Conservation (phyloP, 768 basidiomycete genomes). For the Boletus barrowsii region DNA sequence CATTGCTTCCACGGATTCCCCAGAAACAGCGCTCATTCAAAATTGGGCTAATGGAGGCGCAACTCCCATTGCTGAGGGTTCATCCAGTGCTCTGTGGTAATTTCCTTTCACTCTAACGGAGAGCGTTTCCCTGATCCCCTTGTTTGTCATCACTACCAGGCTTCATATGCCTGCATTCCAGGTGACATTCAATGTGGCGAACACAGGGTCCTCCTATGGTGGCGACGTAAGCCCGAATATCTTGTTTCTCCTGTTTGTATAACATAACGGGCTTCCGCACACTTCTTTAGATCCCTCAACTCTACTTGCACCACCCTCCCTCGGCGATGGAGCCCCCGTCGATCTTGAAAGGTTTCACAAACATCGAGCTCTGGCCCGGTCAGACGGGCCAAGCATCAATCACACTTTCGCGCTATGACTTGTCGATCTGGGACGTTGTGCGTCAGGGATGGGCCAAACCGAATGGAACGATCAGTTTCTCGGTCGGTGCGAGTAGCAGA, state of each 20-base stretch:
- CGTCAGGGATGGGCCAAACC: slow-evolving; percentile 77
- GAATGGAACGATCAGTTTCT: slow-evolving; percentile 55
- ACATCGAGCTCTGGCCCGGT: slow-evolving; percentile 49
- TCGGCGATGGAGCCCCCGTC: slow-evolving; percentile 69
- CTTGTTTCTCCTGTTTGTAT: background rate
- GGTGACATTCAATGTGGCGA: slow-evolving; percentile 63
- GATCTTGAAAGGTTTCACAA: slow-evolving; percentile 66
- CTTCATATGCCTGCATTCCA: slow-evolving; percentile 63
- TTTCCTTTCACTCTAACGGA: background rate
- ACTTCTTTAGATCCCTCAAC: slow-evolving; percentile 57
- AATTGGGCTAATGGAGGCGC: slow-evolving; percentile 61
- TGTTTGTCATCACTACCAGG: slow-evolving; percentile 30
- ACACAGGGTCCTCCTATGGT: slow-evolving; percentile 62
- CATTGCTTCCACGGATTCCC: slow-evolving; percentile 35
- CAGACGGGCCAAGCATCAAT: slow-evolving; percentile 48
- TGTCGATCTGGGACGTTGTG: slow-evolving; percentile 74
- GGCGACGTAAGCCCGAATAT: slow-evolving; percentile 48
- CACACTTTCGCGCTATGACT: slow-evolving; percentile 62
- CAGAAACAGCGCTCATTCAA: slow-evolving; percentile 33
- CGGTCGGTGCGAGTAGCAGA: slow-evolving; percentile 68
- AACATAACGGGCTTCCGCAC: background rate
- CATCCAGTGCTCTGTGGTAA: slow-evolving; percentile 60
- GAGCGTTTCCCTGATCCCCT: background rate
- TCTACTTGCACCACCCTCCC: slow-evolving; percentile 68
- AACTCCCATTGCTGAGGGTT: slow-evolving; percentile 53